phyloP scores from a whole-genome alignment of 371 early-diverging fungal species.

The Saksenaea oblongispora region DNA sequence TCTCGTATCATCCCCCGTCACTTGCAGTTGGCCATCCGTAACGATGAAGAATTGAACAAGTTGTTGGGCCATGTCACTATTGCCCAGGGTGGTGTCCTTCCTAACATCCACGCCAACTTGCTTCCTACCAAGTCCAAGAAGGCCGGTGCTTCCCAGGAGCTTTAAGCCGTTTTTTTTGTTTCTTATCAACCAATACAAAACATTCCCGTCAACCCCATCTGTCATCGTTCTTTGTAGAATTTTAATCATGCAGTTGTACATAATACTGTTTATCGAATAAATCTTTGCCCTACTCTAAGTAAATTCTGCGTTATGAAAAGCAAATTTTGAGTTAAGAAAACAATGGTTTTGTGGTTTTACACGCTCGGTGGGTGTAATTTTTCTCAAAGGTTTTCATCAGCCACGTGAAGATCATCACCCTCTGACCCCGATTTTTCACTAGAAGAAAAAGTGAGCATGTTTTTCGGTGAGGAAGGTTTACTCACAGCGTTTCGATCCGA shows the following conservation, averaged over 20 bases:
- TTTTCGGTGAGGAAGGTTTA: no score
- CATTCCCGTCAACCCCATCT: constrained; percentile 2
- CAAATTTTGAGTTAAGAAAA: not conserved
- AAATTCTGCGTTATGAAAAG: not conserved
- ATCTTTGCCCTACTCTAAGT: no score
- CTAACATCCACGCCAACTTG: constrained; percentile 80
- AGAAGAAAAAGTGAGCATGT: no score
- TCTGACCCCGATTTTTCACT: no score
- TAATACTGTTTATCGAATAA: not conserved
- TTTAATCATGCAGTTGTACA: constrained; percentile 4
- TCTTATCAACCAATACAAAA: not conserved
- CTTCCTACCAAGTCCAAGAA: constrained; percentile 77
- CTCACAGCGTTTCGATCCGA: no score
- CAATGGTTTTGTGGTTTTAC: no score
- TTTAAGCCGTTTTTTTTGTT: constrained; percentile 21
- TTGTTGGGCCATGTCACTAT: constrained; percentile 88
- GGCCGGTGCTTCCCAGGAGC: constrained; percentile 59
- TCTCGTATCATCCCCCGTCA: constrained; percentile 92
- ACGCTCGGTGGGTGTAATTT: no score
- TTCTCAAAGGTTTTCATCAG: no score
- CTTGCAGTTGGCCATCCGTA: constrained; percentile 91
- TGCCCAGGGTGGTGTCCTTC: constrained; percentile 88
- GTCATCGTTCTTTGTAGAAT: constrained; percentile 5
- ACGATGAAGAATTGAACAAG: constrained; percentile 97
- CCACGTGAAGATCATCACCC: no score